Conservation (phyloP, 2,329 filamentous ascomycete genomes). For the Ophiostoma montium region DNA sequence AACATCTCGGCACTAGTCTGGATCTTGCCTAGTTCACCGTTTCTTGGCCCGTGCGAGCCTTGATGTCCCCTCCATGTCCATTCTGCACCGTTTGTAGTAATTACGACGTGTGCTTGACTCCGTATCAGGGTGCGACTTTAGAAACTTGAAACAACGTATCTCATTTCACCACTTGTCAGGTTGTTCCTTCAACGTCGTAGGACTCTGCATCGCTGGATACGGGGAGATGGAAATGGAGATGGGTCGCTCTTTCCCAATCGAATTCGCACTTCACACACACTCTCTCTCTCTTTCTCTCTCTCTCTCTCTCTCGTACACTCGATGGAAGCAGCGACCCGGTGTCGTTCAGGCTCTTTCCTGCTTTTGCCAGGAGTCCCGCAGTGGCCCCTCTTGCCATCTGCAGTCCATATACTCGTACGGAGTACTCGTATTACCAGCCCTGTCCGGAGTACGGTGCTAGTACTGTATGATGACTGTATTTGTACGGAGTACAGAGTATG, state of each 20-base stretch:
- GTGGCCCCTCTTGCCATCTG: not conserved
- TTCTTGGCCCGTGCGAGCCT: conserved; percentile 10
- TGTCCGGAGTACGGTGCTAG: not conserved
- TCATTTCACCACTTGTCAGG: too few relatives aligned
- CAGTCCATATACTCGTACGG: not conserved
- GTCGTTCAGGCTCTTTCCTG: too few relatives aligned
- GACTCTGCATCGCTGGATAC: too few relatives aligned
- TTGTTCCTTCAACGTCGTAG: too few relatives aligned
- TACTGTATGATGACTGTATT: not conserved
- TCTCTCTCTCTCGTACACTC: too few relatives aligned
- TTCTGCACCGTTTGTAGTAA: not conserved
- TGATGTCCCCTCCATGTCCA: conserved; percentile 8
- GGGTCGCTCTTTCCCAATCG: too few relatives aligned
- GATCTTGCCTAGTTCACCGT: conserved; percentile 9
- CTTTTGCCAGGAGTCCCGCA: not conserved
- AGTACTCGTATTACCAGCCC: not conserved
- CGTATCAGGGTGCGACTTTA: not conserved
- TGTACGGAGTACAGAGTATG: not conserved
- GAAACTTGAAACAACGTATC: not conserved
- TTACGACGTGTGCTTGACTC: not conserved
- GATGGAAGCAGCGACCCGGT: too few relatives aligned
- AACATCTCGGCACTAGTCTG: conserved; percentile 9
- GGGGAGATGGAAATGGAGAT: too few relatives aligned
- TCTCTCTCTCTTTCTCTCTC: too few relatives aligned
- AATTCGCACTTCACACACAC: too few relatives aligned